Percentiles rank a stretch among this genome's conserved stretches.
Evolutionary conservation across 768 basidiomycete species (phyloP).

Genomic region (Rhodotorula graminis): DNA sequence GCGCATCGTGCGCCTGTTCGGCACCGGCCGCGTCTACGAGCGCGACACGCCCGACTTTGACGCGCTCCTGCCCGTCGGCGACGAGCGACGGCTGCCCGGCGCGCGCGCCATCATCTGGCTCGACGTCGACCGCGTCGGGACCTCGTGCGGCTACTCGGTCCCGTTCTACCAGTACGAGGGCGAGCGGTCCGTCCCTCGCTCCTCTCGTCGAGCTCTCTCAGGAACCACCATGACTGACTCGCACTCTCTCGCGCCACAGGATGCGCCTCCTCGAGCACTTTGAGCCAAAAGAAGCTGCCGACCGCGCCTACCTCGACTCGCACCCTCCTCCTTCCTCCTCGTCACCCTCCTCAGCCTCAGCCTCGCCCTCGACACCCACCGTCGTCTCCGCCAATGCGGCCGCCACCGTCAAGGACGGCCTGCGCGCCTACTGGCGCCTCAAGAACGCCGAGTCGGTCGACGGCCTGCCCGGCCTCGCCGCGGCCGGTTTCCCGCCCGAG

Average conservation of each 20-base stretch:
- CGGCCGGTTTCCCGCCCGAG: constrained; percentile 3
- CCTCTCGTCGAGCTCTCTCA: neutral
- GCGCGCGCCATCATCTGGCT: constrained; percentile 32
- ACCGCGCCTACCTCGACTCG: neutral
- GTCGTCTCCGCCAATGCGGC: neutral
- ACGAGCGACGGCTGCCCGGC: constrained; percentile 23
- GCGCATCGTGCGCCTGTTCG: constrained; percentile 7
- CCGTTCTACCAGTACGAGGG: constrained; percentile 25
- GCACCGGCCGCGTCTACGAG: constrained; percentile 22
- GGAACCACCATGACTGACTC: neutral
- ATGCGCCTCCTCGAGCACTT: neutral
- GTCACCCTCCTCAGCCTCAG: neutral
- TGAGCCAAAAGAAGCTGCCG: neutral
- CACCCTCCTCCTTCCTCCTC: too few relatives aligned
- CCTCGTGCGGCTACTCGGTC: constrained; percentile 28
- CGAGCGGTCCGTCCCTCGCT: constrained; percentile 6
- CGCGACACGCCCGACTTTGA: constrained; percentile 25
- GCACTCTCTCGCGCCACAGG: neutral
- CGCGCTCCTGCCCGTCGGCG: constrained; percentile 14
- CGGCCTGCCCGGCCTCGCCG: constrained; percentile 7
- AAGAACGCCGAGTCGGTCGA: constrained; percentile 17
- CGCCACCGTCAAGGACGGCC: neutral
- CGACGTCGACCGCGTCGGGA: constrained; percentile 28
- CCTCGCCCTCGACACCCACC: neutral
- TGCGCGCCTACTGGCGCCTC: constrained; percentile 10